Percentiles rank a stretch among this genome's conserved stretches.
Conservation (phyloP, 2,329 filamentous ascomycete genomes). For the Talaromyces marneffei region DNA sequence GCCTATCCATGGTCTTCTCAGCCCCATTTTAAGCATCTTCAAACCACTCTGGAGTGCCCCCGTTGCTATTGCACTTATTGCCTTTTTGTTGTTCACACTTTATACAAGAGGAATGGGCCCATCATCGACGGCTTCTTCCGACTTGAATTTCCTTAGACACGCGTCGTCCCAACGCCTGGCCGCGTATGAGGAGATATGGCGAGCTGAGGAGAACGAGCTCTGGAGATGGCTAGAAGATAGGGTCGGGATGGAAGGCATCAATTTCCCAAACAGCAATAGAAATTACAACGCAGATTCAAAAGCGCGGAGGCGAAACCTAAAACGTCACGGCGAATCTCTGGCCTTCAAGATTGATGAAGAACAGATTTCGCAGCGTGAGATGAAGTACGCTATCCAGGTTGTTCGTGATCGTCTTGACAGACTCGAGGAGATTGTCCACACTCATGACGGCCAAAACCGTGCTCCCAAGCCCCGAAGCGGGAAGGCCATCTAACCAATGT, state of each 20-base stretch:
- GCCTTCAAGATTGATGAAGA: slow-evolving; percentile 56
- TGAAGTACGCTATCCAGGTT: slow-evolving; percentile 73
- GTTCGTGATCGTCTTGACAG: slow-evolving; percentile 79
- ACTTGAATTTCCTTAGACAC: slow-evolving; percentile 36
- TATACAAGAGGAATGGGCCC: slow-evolving; percentile 56
- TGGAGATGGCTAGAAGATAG: slow-evolving; percentile 93
- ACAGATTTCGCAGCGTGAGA: slow-evolving; percentile 65
- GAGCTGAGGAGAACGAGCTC: slow-evolving; percentile 75
- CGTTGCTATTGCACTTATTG: slow-evolving; percentile 67
- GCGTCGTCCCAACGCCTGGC: slow-evolving; percentile 61
- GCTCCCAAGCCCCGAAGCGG: neutral
- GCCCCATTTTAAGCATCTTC: slow-evolving; percentile 64
- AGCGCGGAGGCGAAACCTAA: slow-evolving; percentile 28
- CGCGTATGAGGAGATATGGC: slow-evolving; percentile 92
- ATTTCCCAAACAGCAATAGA: slow-evolving; percentile 30
- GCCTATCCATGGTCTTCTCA: slow-evolving; percentile 63
- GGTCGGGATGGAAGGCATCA: slow-evolving; percentile 61
- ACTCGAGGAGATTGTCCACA: slow-evolving; percentile 66
- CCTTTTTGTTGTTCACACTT: slow-evolving; percentile 65
- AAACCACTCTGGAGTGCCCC: slow-evolving; percentile 69
- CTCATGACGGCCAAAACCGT: slow-evolving; percentile 40
- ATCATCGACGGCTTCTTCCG: slow-evolving; percentile 31
- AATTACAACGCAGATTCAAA: slow-evolving; percentile 38
- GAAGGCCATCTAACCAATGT: neutral
- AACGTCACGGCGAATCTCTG: slow-evolving; percentile 40